Evolutionary conservation across 768 basidiomycete species (phyloP), one percentile per base, ranked within the genome.

Genomic region (Leccinum disarticulatum): DNA sequence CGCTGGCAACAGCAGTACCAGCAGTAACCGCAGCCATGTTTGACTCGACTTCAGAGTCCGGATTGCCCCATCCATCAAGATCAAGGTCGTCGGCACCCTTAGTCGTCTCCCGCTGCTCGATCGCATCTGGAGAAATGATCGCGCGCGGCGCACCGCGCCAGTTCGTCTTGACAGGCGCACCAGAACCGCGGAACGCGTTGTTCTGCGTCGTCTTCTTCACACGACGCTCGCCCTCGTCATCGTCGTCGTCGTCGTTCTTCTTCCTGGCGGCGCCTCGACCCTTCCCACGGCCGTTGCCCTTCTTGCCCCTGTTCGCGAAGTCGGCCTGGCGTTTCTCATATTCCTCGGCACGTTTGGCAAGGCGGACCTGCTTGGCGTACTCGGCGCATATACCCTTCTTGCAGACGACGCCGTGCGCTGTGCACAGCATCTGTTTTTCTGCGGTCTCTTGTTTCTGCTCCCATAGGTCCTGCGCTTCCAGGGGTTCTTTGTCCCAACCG

Each of bases 311-410:
- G 59, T 63, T 66, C 59, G 61, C 56, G 50, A 3, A 11, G 27
- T 43, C 59, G 6, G 56, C 53, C 50, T 55, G 61, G n/a, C 66
- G 63, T 52, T 74, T 43, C 50, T 69, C 63, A 3, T 11, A 54
- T 15, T 69, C 60, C 15, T 65, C 38, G 10, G 61, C 66, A 27
- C 64, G 59, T 50, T 64, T 67, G 5, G 49, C 3, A 1, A 59
- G 46, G 25, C 73, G 68, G 19, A 67, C 10, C 60, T 72, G 69
- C 33, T n/a, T 64, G 2, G 71, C 73, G 50, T 75, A 74, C 58
- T 71, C 71, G 53, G 52, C 56, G 36, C 76, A 77, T 49, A 77
- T 77, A 55, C 76, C 74, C 61, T 73, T 74, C 58, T 64, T 74
- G 65, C 76, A 77, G 14, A 76, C 66, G 28, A 61, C 47, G 10